These are phyloP conservation scores for Rubus parviflorus DNA, from an alignment of 306 rosid genomes.

Conservation along the genomic window DNA sequence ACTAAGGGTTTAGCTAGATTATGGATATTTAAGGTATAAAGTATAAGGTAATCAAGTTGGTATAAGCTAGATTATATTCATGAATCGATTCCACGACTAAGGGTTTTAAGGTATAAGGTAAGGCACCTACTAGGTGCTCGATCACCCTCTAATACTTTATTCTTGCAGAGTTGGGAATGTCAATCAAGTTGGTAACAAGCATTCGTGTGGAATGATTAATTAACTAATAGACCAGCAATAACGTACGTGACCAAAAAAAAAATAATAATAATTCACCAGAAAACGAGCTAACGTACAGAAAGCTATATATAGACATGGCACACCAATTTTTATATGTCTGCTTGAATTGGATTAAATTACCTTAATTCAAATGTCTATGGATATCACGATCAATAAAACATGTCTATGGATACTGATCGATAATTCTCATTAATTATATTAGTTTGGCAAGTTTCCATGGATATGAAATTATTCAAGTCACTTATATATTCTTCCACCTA, in stretches of 20 bases:
- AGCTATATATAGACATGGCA: not conserved
- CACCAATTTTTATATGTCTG: not conserved
- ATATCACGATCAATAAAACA: too few species aligned
- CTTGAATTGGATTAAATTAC: not conserved
- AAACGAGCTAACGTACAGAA: not conserved
- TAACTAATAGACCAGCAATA: not conserved
- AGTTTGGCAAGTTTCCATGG: too few species aligned
- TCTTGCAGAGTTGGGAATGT: not conserved
- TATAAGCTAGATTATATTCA: too few species aligned
- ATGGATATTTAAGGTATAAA: too few species aligned
- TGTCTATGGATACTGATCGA: too few species aligned
- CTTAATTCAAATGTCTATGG: too few species aligned
- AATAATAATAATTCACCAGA: too few species aligned
- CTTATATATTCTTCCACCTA: not conserved
- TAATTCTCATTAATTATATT: too few species aligned
- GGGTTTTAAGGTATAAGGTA: not conserved
- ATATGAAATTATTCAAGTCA: not conserved
- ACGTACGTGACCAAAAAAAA: too few species aligned
- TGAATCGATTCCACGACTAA: not conserved
- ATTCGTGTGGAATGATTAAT: not conserved
- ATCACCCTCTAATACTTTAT: not conserved
- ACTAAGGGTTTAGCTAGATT: not conserved
- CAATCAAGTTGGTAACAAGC: not conserved
- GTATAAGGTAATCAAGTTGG: too few species aligned
- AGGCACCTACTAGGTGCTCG: too few species aligned